These are phyloP conservation scores for Kappamyces sp. DNA, from an alignment of 192 early-diverging fungal species.

Conservation along the genomic window DNA sequence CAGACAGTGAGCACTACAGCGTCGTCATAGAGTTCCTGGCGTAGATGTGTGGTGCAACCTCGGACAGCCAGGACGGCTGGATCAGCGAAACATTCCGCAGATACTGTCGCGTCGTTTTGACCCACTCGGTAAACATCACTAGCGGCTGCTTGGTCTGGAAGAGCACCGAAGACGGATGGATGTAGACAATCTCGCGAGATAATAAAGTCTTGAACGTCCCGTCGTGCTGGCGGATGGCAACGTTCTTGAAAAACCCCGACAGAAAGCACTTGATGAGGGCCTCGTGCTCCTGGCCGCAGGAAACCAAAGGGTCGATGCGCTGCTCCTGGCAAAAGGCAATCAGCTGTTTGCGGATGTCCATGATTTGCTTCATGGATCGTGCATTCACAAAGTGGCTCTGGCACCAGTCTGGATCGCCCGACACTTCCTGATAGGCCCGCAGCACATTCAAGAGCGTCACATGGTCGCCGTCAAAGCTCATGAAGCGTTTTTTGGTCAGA, in stretches of 20 bases:
- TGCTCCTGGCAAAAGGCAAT: conserved; percentile 66
- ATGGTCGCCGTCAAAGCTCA: conserved; percentile 85
- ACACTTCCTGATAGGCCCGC: conserved; percentile 64
- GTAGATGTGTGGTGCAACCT: conserved; percentile 74
- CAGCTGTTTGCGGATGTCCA: conserved; percentile 71
- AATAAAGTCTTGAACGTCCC: conserved; percentile 74
- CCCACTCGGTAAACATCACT: conserved; percentile 87
- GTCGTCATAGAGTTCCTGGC: conserved; percentile 9
- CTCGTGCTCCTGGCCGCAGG: conserved; percentile 71
- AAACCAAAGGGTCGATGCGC: conserved; percentile 53
- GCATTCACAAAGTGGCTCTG: conserved; percentile 84
- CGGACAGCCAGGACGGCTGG: conserved; percentile 74
- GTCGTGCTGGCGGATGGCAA: conserved; percentile 79
- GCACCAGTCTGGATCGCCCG: conserved; percentile 85
- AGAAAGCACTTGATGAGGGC: conserved; percentile 77
- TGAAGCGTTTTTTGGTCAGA: conserved; percentile 74
- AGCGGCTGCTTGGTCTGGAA: conserved; percentile 72
- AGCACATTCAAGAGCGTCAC: conserved; percentile 84
- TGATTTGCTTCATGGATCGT: conserved; percentile 75
- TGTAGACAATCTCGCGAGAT: conserved; percentile 62
- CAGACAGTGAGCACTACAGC: too few relatives aligned
- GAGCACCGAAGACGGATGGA: conserved; percentile 85
- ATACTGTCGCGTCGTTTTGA: conserved; percentile 81
- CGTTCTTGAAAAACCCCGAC: conserved; percentile 83
- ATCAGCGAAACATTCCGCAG: conserved; percentile 76